phyloP scores from a whole-genome alignment of 371 early-diverging fungal genomes.

The Saksenaea vasiformis region DNA sequence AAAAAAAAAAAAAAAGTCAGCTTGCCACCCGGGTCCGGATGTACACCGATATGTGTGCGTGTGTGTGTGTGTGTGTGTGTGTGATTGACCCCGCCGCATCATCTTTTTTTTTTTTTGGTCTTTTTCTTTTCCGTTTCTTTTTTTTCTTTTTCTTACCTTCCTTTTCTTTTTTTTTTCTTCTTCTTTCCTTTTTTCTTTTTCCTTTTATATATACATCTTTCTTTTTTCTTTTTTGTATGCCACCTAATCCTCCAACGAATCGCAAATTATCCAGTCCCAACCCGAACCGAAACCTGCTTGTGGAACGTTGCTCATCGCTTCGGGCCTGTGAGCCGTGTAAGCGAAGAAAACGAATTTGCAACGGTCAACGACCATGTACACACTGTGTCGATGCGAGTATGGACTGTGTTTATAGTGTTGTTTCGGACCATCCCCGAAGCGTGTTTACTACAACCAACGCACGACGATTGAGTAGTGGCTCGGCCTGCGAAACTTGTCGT shows the following conservation, averaged over 20 bases:
- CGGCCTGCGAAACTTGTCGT: conserved; percentile 55
- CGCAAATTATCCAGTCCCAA: conserved; percentile 13
- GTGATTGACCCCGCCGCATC: not conserved
- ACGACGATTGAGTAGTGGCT: conserved; percentile 48
- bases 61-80: too few relatives aligned
- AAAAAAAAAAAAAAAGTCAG: conserved; percentile 4
- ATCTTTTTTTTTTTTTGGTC: not conserved
- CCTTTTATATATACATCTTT: conserved; percentile 3
- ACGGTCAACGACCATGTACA: conserved; percentile 28
- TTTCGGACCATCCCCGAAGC: conserved; percentile 29
- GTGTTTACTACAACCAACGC: conserved; percentile 38
- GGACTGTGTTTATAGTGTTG: conserved; percentile 35
- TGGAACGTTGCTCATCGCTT: conserved; percentile 23
- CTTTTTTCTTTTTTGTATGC: conserved; percentile 14
- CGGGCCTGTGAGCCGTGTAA: conserved; percentile 32
- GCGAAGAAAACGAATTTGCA: conserved; percentile 22
- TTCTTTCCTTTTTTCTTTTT: conserved; percentile 1
- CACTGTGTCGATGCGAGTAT: conserved; percentile 21
- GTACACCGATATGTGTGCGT: not conserved
- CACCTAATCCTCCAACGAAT: conserved; percentile 22
- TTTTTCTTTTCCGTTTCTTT: not conserved
- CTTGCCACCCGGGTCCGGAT: conserved; percentile 10
- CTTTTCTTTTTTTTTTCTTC: conserved; percentile 1
- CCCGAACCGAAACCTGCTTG: conserved; percentile 21
- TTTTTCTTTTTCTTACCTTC: conserved; percentile 9